A percentile compares a stretch with the other conserved stretches of the same genome.
Evolutionary conservation across 1,284 basidiomycete genomes (phyloP).

Genomic region (Kwoniella shivajii): DNA sequence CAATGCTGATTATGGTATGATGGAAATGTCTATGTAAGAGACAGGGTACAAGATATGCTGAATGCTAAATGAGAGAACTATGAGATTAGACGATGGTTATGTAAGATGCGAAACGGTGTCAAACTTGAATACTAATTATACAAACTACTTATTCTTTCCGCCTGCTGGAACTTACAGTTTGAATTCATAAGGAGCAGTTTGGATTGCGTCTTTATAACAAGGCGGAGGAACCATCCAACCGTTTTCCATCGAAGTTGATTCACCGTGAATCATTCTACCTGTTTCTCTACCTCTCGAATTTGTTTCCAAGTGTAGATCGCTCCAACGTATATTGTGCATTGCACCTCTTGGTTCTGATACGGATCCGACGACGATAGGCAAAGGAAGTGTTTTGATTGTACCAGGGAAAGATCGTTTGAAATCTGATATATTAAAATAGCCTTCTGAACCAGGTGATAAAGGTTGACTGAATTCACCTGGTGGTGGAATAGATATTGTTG

Average conservation of each 20-base stretch:
- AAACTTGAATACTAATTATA: no score
- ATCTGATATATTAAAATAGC: slow-evolving; percentile 15
- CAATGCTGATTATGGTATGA: no score
- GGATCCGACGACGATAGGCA: slow-evolving; percentile 55
- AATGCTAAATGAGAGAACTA: no score
- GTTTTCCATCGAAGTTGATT: slow-evolving; percentile 34
- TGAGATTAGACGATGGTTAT: no score
- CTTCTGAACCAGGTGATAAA: slow-evolving; percentile 4
- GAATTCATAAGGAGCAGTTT: slow-evolving; percentile 36
- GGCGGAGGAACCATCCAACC: slow-evolving; percentile 49
- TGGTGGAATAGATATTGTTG: slow-evolving; percentile 9
- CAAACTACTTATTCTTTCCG: neutral
- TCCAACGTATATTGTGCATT: slow-evolving; percentile 39
- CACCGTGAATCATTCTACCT: slow-evolving; percentile 39
- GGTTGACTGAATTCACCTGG: slow-evolving; percentile 23
- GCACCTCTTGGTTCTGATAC: slow-evolving; percentile 54
- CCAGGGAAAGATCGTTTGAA: slow-evolving; percentile 28
- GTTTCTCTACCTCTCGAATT: slow-evolving; percentile 19
- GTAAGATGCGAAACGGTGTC: no score
- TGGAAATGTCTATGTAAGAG: no score
- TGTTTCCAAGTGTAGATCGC: slow-evolving; percentile 38
- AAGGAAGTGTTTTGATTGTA: slow-evolving; percentile 45
- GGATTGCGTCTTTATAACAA: slow-evolving; percentile 35
- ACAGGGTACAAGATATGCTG: no score
- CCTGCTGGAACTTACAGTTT: slow-evolving; percentile 3